Evolutionary conservation across 805 yeast genomes (phyloP).

Genomic region (Monosporozyma siamensis): DNA sequence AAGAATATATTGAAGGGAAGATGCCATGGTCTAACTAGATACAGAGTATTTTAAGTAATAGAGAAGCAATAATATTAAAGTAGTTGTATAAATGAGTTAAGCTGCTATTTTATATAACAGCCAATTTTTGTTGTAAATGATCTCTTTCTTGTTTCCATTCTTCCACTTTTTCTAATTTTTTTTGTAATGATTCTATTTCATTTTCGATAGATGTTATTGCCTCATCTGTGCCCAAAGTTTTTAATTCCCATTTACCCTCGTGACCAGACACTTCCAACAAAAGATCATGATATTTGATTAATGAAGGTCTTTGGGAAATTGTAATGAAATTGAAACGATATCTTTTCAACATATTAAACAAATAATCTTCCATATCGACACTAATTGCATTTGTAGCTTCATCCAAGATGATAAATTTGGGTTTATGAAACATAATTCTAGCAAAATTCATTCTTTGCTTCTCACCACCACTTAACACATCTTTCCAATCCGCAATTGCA

Average conservation of each 20-base stretch:
- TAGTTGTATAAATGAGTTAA: too few relatives aligned
- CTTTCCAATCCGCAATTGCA: constrained; percentile 65
- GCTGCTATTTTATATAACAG: constrained; percentile 24
- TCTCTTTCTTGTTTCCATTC: constrained; percentile 50
- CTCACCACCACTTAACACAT: constrained; percentile 93
- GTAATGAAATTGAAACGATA: constrained; percentile 72
- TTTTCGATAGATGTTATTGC: constrained; percentile 61
- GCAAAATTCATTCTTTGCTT: constrained; percentile 87
- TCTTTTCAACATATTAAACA: constrained; percentile 64
- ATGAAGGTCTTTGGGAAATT: constrained; percentile 71
- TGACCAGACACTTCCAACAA: constrained; percentile 58
- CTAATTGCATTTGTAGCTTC: constrained; percentile 93
- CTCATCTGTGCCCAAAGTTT: constrained; percentile 55
- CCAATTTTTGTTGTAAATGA: constrained; percentile 40
- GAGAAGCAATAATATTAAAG: too few relatives aligned
- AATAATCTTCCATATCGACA: constrained; percentile 78
- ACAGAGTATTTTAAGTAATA: too few relatives aligned
- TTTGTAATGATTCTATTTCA: constrained; percentile 61
- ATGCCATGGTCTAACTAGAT: constrained; percentile 34
- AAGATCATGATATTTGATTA: constrained; percentile 77
- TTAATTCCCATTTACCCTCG: constrained; percentile 50
- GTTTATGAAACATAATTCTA: constrained; percentile 68
- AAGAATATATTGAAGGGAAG: constrained; percentile 14
- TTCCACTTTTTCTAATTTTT: constrained; percentile 49
- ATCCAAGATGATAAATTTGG: constrained; percentile 74